Percentiles rank a stretch among this genome's conserved stretches.
Evolutionary conservation across 352 stramenopile species (phyloP).

Genomic region (Pythium sp.): DNA sequence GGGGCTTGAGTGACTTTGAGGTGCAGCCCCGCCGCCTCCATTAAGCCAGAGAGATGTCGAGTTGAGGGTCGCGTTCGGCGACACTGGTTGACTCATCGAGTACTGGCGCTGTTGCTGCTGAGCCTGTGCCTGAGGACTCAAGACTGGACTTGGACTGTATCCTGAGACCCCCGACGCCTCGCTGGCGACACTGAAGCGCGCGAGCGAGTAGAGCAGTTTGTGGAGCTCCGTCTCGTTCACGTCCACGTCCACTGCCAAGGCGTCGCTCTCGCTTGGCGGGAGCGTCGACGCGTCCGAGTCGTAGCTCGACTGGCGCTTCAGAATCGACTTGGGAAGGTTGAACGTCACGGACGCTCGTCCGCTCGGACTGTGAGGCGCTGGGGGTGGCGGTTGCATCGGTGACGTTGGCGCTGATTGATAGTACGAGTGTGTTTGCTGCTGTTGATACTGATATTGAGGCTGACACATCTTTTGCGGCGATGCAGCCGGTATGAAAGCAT

Average conservation of each 20-base stretch:
- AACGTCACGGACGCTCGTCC: constrained; percentile 36
- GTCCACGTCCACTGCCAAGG: constrained; percentile 2
- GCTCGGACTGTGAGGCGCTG: not conserved
- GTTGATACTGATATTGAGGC: not conserved
- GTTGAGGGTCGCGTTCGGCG: not conserved
- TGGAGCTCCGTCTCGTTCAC: constrained; percentile 48
- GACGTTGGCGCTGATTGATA: not conserved
- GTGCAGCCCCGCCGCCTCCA: not conserved
- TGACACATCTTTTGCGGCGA: not conserved
- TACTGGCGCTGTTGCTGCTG: not conserved
- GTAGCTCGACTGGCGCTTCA: constrained; percentile 43
- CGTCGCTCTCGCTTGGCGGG: constrained; percentile 20
- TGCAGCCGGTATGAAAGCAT: not conserved
- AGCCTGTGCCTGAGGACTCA: constrained; percentile 1
- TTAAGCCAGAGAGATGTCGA: constrained; percentile 10
- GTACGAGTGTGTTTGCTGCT: not conserved
- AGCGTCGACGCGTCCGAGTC: constrained; percentile 44
- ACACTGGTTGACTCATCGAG: constrained; percentile 7
- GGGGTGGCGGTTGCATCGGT: not conserved
- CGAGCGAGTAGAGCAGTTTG: constrained; percentile 63
- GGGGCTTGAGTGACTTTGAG: not conserved
- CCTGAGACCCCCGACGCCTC: constrained; percentile 21
- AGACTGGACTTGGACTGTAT: constrained; percentile 4
- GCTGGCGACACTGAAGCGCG: constrained; percentile 46
- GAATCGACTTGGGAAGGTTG: constrained; percentile 32